A percentile compares a stretch with the other conserved stretches of the same genome.
Conservation (phyloP, 495 filamentous ascomycete species). For the Penicillium desertorum region DNA sequence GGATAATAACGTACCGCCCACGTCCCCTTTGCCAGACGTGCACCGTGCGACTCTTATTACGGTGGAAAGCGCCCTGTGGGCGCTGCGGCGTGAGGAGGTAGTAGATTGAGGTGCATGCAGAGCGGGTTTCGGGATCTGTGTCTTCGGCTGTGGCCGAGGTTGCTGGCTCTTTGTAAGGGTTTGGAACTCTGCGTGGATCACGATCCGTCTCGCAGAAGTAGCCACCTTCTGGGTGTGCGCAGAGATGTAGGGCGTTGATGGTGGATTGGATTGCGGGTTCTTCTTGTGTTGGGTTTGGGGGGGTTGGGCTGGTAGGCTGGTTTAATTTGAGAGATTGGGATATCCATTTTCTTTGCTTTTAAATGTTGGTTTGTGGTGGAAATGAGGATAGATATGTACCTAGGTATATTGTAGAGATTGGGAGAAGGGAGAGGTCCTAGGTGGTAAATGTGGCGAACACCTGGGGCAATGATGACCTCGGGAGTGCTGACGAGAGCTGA, state of each 20-base stretch:
- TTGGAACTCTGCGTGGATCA: constrained; percentile 46
- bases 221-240: constrained; percentile 61
- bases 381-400: not conserved
- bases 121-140: not conserved
- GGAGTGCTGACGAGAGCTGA: too few relatives aligned
- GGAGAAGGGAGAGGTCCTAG: not conserved
- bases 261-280: constrained; percentile 34
- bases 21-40: constrained; percentile 61
- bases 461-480: too few relatives aligned
- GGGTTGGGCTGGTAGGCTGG: constrained; percentile 7
- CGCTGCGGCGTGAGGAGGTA: constrained; percentile 60
- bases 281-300: constrained; percentile 24
- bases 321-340: constrained; percentile 17
- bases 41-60: constrained; percentile 57
- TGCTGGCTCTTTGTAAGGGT: constrained; percentile 40
- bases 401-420: not conserved
- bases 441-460: not conserved
- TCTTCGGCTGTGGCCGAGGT: not conserved
- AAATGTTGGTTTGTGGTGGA: not conserved
- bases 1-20: constrained; percentile 62
- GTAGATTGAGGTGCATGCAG: constrained; percentile 44
- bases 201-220: constrained; percentile 66
- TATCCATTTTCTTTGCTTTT: constrained; percentile 12
- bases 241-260: constrained; percentile 46
- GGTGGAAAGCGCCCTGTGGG: constrained; percentile 59